Percentiles rank a stretch among this genome's conserved stretches.
Evolutionary conservation across 139 green algal species (phyloP).

Genomic region (Desmodesmus armatus): DNA sequence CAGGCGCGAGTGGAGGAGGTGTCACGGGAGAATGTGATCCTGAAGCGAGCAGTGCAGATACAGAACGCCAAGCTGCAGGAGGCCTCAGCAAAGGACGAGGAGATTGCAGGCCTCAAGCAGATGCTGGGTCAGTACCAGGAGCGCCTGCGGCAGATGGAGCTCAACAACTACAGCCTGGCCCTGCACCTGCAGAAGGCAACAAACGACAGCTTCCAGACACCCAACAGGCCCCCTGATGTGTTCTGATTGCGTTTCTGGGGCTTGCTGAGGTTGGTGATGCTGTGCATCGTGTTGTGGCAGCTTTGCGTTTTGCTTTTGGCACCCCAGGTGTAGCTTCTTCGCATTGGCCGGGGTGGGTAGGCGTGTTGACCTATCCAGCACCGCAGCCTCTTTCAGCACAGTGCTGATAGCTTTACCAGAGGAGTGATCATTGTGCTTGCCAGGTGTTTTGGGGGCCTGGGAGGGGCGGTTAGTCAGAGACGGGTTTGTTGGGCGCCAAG

Average conservation of each 20-base stretch:
- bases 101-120: slow-evolving; percentile 62
- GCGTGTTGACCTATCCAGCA: too few species aligned
- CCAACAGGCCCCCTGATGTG: slow-evolving; percentile 65
- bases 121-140: slow-evolving; percentile 72
- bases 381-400: too few species aligned
- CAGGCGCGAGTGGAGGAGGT: slow-evolving; percentile 36
- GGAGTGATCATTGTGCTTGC: too few species aligned
- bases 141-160: slow-evolving; percentile 70
- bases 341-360: too few species aligned
- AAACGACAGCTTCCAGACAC: slow-evolving; percentile 11
- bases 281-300: background rate
- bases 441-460: too few species aligned
- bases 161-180: slow-evolving; percentile 84
- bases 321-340: too few species aligned
- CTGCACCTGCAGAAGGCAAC: slow-evolving; percentile 82
- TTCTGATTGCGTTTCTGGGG: too few species aligned
- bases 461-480: too few species aligned
- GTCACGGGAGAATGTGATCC: slow-evolving; percentile 72
- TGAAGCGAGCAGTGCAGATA: slow-evolving; percentile 89
- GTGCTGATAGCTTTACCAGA: too few species aligned
- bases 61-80: slow-evolving; percentile 80
- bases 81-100: slow-evolving; percentile 52
- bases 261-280: too few species aligned
- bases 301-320: too few species aligned
- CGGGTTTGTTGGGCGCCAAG: too few species aligned